These are phyloP conservation scores for Scenedesmus sp. DNA, from an alignment of 163 green algal genomes.

Conservation along the genomic window DNA sequence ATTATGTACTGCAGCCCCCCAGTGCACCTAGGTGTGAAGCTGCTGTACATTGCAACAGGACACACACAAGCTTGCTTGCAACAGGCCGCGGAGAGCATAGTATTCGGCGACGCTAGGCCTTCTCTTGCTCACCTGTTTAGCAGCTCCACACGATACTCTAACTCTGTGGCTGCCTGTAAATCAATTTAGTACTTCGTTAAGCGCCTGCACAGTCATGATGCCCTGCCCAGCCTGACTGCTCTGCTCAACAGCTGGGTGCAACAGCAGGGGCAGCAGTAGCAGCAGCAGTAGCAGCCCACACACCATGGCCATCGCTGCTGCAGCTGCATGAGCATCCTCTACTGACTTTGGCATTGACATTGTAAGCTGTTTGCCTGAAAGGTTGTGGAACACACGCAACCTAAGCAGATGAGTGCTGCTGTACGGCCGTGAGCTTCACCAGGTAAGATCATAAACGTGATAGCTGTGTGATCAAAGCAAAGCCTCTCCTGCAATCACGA, in stretches of 20 bases:
- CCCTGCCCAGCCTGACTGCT: not conserved
- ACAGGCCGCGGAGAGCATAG: not conserved
- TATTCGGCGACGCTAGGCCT: not conserved
- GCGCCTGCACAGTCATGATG: not conserved
- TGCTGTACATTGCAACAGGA: not conserved
- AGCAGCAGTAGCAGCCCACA: not conserved
- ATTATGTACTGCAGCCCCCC: too few relatives aligned
- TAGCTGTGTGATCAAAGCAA: not conserved
- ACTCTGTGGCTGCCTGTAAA: slow-evolving; percentile 84
- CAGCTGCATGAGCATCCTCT: slow-evolving; percentile 47
- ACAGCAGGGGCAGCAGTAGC: not conserved
- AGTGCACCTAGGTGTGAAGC: too few relatives aligned
- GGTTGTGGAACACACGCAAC: not conserved
- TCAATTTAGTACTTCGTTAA: not conserved
- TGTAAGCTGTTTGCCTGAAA: not conserved
- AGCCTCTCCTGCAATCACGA: too few relatives aligned
- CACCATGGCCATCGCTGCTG: slow-evolving; percentile 51
- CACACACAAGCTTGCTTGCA: not conserved
- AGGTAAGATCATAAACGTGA: not conserved
- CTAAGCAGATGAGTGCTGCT: not conserved
- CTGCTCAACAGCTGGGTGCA: not conserved
- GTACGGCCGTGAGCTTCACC: not conserved
- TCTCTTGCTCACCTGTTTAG: slow-evolving; percentile 91
- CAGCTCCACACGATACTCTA: slow-evolving; percentile 96
- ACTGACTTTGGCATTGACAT: slow-evolving; percentile 19